A percentile compares a stretch with the other conserved stretches of the same genome.
Evolutionary conservation across 139 green algal species (phyloP).

Genomic region (Picochlorum sp.): DNA sequence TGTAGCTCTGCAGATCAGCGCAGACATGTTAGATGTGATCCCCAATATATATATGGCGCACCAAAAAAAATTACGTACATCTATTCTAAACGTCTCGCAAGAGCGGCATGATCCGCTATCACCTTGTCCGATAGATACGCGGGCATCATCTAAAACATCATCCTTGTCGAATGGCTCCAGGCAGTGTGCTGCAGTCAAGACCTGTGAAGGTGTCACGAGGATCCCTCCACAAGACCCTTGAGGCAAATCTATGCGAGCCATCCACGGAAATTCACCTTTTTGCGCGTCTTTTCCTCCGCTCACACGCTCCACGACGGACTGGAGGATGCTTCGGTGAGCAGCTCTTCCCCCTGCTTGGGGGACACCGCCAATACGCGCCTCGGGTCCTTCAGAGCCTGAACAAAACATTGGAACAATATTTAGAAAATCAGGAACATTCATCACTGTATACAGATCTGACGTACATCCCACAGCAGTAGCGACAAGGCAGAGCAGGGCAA

Average conservation of each 20-base stretch:
- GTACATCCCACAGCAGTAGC: too few species aligned
- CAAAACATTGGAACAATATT: too few species aligned
- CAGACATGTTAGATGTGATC: neutral
- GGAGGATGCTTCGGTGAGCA: too few species aligned
- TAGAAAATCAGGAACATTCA: too few species aligned
- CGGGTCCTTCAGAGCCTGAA: too few species aligned
- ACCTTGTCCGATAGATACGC: neutral
- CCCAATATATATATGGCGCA: too few species aligned
- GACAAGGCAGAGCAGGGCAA: too few species aligned
- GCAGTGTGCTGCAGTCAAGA: conserved; percentile 11
- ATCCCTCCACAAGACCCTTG: conserved; percentile 3
- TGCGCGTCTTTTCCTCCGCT: too few species aligned
- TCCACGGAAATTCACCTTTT: conserved; percentile 2
- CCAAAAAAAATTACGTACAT: neutral
- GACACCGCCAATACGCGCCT: too few species aligned
- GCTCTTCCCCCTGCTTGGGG: too few species aligned
- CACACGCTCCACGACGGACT: too few species aligned
- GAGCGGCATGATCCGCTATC: neutral
- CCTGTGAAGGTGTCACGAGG: neutral
- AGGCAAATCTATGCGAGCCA: conserved; percentile 4
- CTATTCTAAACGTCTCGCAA: neutral
- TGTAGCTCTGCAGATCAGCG: neutral
- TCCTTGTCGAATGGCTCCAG: neutral
- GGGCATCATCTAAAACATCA: neutral
- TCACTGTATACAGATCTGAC: too few species aligned